phyloP scores from a whole-genome alignment of 495 filamentous ascomycete genomes.

The Ascodesmis nigricans region DNA sequence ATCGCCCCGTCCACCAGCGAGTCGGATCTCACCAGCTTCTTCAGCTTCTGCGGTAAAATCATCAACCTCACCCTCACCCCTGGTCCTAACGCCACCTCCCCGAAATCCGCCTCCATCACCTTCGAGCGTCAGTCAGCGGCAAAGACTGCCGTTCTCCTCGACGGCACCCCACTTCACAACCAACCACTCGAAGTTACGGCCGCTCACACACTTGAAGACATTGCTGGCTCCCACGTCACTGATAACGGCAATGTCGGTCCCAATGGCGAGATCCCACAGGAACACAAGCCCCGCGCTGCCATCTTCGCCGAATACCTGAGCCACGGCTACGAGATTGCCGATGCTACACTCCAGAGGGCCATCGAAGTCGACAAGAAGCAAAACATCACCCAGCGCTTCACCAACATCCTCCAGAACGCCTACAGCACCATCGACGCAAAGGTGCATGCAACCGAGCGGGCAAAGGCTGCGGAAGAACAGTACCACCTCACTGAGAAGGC shows the following conservation, averaged over 20 bases:
- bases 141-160: slow-evolving; percentile 86
- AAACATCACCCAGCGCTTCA: slow-evolving; percentile 58
- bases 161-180: slow-evolving; percentile 76
- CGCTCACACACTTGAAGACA: slow-evolving; percentile 39
- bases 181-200: slow-evolving; percentile 56
- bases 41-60: slow-evolving; percentile 98
- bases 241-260: slow-evolving; percentile 8
- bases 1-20: slow-evolving; percentile 61
- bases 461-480: slow-evolving; percentile 24
- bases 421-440: slow-evolving; percentile 58
- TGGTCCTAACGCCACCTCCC: slow-evolving; percentile 32
- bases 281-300: slow-evolving; percentile 82
- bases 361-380: slow-evolving; percentile 82
- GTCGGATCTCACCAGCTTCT: slow-evolving; percentile 87
- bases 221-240: slow-evolving; percentile 33
- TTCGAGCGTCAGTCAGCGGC: slow-evolving; percentile 93
- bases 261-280: slow-evolving; percentile 38
- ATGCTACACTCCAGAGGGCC: slow-evolving; percentile 61
- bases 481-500: slow-evolving; percentile 29
- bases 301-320: slow-evolving; percentile 91
- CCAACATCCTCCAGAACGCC: slow-evolving; percentile 39
- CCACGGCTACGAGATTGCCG: slow-evolving; percentile 73
- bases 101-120: slow-evolving; percentile 67
- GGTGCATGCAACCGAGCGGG: slow-evolving; percentile 30
- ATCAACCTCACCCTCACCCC: slow-evolving; percentile 53